Evolutionary conservation across 495 filamentous ascomycete genomes (phyloP), one percentile per base, ranked within the genome.

Genomic region (Talaromyces ruber): DNA sequence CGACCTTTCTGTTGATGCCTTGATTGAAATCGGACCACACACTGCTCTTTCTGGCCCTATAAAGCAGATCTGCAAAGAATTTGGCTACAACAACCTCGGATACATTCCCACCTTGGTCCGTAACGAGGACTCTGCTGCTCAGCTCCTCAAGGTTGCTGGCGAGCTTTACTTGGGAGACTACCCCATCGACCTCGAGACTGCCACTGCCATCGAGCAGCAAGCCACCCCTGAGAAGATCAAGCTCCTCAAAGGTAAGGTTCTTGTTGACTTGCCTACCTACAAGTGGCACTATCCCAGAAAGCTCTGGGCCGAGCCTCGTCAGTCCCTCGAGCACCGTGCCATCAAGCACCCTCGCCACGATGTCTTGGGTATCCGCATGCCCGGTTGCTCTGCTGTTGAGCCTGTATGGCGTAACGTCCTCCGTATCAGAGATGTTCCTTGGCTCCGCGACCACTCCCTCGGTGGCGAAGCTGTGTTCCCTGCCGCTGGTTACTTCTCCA

Each of bases 391-490:
- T 16, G 67, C 71, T 16, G 63, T 70, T 1, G 74, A 76, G 14
- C 80, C 77, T 0, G 63, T 70, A 21, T 79, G 51, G 80, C 71
- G 78, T 43, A 76, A 64, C 12, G 65, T 76, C 14, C 45, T 82
- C 4, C 71, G 71, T 9, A 63, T 76, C 0, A 63, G 65, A 24
- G 70, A 78, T 14, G 65, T 75, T 1, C 79, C 80, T 0, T 86
- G 83, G 83, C 59, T 82, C 9, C 58, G 65, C 6, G 79, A 82
- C 57, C 82, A 86, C 62, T 34, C 53, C 6, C 65, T 83, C 3
- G 67, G 70, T 12, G 65, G 60, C 1, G 68, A 76, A 18, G 63
- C 74, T 9, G 66, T 82, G 1, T 83, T 82, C 63, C 82, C 82
- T 0, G 70, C 57, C 2, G 68, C 80, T 0, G 78, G 72, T 1